A percentile compares a stretch with the other conserved stretches of the same genome.
Evolutionary conservation across 257 asterid genomes (phyloP).

Genomic region (Scutellaria baicalensis): DNA sequence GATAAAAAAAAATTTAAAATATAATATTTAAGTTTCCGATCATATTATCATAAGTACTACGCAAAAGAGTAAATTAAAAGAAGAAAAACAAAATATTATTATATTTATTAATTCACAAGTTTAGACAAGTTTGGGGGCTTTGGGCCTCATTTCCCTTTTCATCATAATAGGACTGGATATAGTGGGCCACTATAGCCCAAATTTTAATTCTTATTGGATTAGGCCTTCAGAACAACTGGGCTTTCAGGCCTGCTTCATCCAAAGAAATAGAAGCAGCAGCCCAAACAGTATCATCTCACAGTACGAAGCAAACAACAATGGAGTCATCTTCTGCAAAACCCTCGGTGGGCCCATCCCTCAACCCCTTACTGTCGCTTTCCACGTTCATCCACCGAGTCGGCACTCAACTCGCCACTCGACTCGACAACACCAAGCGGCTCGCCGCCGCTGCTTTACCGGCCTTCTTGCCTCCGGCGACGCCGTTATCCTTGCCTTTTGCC

Average conservation of each 20-base stretch:
- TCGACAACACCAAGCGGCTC: conserved; percentile 52
- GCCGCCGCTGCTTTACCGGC: conserved; percentile 43
- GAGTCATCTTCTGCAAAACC: conserved; percentile 48
- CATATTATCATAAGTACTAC: no score
- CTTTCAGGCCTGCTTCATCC: background rate
- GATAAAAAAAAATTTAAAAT: no score
- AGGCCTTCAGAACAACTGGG: background rate
- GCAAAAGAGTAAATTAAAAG: no score
- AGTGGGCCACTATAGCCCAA: background rate
- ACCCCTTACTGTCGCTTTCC: conserved; percentile 55
- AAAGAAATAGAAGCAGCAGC: background rate
- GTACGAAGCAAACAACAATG: conserved; percentile 27
- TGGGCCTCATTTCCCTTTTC: no score
- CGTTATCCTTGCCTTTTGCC: conserved; percentile 55
- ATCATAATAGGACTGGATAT: no score
- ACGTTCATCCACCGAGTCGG: conserved; percentile 63
- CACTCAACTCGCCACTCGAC: conserved; percentile 48
- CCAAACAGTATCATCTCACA: background rate
- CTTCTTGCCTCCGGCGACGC: conserved; percentile 21
- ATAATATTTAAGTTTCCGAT: no score
- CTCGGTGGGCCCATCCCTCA: conserved; percentile 39
- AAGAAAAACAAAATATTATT: no score
- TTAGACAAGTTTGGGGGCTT: no score
- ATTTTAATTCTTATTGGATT: background rate
- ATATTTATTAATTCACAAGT: no score